Conservation (phyloP, 164 flowering plant species). For the Nymphaea colorata region DNA sequence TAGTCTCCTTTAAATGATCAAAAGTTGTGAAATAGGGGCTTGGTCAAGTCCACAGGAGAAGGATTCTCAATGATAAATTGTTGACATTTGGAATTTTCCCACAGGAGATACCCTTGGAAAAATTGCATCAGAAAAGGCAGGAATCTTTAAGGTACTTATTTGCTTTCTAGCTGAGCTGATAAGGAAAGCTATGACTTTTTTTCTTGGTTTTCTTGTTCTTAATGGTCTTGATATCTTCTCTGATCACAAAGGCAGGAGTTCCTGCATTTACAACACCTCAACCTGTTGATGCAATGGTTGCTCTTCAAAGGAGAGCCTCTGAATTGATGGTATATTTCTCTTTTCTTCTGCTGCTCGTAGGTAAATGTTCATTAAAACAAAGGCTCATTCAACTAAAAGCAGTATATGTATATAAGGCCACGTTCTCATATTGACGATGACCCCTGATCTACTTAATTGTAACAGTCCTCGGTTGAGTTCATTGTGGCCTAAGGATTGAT, state of each 20-base stretch:
- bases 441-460: no score
- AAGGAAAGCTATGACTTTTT: not conserved
- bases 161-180: not conserved
- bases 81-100: not conserved
- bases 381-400: no score
- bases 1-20: no score
- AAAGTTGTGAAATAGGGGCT: no score
- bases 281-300: slow-evolving; percentile 76
- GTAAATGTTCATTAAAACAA: not conserved
- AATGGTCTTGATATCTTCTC: slow-evolving; percentile 28
- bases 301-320: slow-evolving; percentile 42
- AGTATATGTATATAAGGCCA: no score
- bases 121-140: slow-evolving; percentile 87
- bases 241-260: slow-evolving; percentile 53
- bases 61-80: no score
- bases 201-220: slow-evolving; percentile 11
- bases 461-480: no score
- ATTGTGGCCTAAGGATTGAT: no score
- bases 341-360: not conserved
- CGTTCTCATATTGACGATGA: no score
- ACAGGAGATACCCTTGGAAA: slow-evolving; percentile 73
- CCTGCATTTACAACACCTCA: slow-evolving; percentile 82
- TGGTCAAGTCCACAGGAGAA: no score
- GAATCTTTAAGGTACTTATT: slow-evolving; percentile 72
- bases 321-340: slow-evolving; percentile 34